Conservation (phyloP, 73 alveolate species). For the Effrenium voratum region DNA sequence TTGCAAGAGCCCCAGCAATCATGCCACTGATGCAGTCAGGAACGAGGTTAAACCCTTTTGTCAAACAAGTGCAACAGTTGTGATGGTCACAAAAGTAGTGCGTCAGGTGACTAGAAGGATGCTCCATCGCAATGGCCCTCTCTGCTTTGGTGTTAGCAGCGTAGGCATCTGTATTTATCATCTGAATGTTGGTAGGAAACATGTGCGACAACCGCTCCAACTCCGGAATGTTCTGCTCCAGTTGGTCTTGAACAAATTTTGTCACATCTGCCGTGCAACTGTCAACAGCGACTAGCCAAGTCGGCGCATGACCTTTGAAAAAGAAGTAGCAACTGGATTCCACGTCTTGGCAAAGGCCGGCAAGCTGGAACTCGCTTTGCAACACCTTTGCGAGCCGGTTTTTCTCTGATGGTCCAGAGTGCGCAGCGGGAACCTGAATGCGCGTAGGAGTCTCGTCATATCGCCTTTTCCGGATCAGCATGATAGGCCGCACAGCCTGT, state of each 20-base stretch:
- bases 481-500: not conserved
- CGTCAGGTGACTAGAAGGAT: not conserved
- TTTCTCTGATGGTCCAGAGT: not conserved
- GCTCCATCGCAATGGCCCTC: not conserved
- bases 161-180: not conserved
- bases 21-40: not conserved
- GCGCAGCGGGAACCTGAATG: not conserved
- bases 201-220: not conserved
- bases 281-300: not conserved
- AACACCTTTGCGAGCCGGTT: not conserved
- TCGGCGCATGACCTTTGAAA: not conserved
- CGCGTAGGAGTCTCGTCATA: not conserved
- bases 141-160: not conserved
- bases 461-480: not conserved
- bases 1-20: not conserved
- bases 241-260: not conserved
- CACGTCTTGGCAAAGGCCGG: not conserved
- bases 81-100: not conserved
- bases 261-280: not conserved
- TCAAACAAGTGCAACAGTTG: not conserved
- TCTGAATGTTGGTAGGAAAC: not conserved
- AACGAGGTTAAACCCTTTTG: not conserved
- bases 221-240: too few relatives aligned
- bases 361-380: not conserved
- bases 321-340: not conserved